Conservation (phyloP, 192 early-diverging fungal species). For the Rhizophagus prolifer region DNA sequence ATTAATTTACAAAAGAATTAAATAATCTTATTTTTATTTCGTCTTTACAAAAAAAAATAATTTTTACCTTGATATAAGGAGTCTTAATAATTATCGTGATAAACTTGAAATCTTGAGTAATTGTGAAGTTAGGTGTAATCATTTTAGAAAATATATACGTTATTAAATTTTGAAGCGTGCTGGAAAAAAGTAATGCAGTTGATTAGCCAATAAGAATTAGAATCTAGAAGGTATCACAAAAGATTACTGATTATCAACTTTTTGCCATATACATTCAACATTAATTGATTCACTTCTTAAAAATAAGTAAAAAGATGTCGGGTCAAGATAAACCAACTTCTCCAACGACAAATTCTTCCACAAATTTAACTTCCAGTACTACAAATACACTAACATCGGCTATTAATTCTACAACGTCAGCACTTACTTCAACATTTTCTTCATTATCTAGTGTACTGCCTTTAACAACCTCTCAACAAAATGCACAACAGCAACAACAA, state of each 20-base stretch:
- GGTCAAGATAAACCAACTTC: neutral
- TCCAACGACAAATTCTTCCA: neutral
- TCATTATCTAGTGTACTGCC: conserved; percentile 22
- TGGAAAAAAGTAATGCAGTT: too few relatives aligned
- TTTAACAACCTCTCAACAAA: conserved; percentile 14
- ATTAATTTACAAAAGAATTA: conserved; percentile 9
- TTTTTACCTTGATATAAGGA: conserved; percentile 69
- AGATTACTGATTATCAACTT: too few relatives aligned
- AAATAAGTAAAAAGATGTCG: neutral
- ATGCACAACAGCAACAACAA: conserved; percentile 7
- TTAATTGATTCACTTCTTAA: too few relatives aligned
- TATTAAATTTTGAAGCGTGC: too few relatives aligned
- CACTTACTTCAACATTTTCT: conserved; percentile 18
- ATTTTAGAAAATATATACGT: too few relatives aligned
- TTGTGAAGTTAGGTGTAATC: conserved; percentile 87
- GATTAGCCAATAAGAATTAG: too few relatives aligned
- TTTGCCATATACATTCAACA: too few relatives aligned
- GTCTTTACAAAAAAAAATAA: neutral
- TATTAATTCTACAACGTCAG: conserved; percentile 13
- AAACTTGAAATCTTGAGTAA: conserved; percentile 74
- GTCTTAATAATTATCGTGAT: conserved; percentile 76
- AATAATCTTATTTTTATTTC: too few relatives aligned
- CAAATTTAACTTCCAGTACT: neutral
- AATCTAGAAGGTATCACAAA: too few relatives aligned
- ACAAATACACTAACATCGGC: conserved; percentile 6